Evolutionary conservation across 2,329 filamentous ascomycete species (phyloP).

Genomic region (Ceratocystis lukuohia): DNA sequence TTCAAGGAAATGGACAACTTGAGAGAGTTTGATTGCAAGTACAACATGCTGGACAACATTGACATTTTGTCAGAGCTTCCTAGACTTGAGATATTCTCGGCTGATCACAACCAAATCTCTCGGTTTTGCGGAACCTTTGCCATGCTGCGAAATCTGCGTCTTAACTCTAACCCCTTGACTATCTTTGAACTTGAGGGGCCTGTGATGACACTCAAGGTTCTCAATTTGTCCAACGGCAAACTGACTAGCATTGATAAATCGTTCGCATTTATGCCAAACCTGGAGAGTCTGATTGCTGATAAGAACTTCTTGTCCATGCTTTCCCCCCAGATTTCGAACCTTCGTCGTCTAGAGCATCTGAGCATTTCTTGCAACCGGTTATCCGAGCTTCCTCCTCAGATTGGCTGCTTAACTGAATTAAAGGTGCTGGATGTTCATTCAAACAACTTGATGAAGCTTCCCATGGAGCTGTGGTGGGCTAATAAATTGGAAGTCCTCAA

Average conservation of each 20-base stretch:
- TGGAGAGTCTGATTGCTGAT: constrained; percentile 80
- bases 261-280: constrained; percentile 73
- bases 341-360: constrained; percentile 75
- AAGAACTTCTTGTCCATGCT: constrained; percentile 92
- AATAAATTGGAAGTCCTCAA: constrained; percentile 83
- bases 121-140: constrained; percentile 83
- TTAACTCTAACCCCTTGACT: constrained; percentile 92
- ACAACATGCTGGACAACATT: constrained; percentile 79
- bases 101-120: constrained; percentile 86
- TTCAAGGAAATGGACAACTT: constrained; percentile 64
- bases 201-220: constrained; percentile 66
- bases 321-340: constrained; percentile 68
- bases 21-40: constrained; percentile 86
- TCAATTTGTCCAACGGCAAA: constrained; percentile 87
- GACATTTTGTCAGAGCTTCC: constrained; percentile 75
- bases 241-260: constrained; percentile 78
- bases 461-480: constrained; percentile 92
- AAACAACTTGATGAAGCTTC: constrained; percentile 82
- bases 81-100: constrained; percentile 72
- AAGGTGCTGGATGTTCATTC: constrained; percentile 77
- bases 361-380: constrained; percentile 89
- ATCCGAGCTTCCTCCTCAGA: constrained; percentile 68
- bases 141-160: constrained; percentile 65
- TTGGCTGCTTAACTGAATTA: constrained; percentile 76
- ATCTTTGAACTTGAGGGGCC: constrained; percentile 72